Base-by-base conservation (phyloP, 2,329 filamentous ascomycete species). In the Orbilia ellipsospora region DNA sequence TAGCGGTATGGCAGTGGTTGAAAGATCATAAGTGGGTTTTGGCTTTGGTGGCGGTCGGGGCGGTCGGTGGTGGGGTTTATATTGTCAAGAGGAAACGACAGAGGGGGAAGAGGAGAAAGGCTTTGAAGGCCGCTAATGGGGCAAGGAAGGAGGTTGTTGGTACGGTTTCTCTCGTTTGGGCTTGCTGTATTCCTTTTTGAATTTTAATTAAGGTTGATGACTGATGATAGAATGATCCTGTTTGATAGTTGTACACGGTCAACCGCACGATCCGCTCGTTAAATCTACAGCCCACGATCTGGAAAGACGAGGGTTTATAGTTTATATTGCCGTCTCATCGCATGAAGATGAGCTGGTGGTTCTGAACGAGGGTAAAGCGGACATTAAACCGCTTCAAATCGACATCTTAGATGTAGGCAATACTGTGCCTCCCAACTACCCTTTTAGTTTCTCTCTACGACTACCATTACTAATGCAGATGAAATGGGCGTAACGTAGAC, bases 251-350 rank as follows among this genome's bases (percentile, higher is more conserved):
- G 87, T 98, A 77, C 93, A 93, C 20, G 94, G 94, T n/a, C 93
- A 92, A 18, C 91, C 93, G 1, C 88, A 90, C 59, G 89, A 96
- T 80, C 91, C 94, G 15, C 86, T 97, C 80, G 94, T 93, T 5
- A 90, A 90, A 80, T 93, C 92, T 10, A 85, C 98, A 64, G 89
- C 93, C 1, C 83, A 94, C 56, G 95, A 99, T 81, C 85, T 99
- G 78, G 95, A 98, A 83, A 87, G 93, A 73, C 89, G 93, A 78
- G 95, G 95, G 3, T 98, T 96, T 82, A 92, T 98, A 75, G 92
- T 98, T 67, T 99, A 93, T 82, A 86, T 99, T 74, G 92, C 96
- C 0, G 94, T 93, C 80, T 90, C 89, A 77, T 92, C 89, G n/a
- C 84, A 89, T 73, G 92, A 97, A 79, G 94, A 98, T 78, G 93